Conservation (phyloP, 208 protist genomes). For the Leptomonas seymouri region DNA sequence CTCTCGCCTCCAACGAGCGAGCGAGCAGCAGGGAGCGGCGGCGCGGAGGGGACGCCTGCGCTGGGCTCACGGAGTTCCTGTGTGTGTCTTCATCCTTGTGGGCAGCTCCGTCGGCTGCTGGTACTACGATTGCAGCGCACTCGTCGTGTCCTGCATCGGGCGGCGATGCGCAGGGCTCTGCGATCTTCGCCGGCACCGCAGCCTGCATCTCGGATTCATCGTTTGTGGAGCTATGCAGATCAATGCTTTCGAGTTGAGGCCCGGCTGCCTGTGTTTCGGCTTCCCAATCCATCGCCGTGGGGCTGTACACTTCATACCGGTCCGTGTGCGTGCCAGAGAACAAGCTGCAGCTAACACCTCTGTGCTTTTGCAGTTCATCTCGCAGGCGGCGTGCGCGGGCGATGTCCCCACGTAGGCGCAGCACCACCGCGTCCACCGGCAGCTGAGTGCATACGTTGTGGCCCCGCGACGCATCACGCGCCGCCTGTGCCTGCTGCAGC, state of each 20-base stretch:
- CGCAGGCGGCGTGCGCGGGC: slow-evolving; percentile 26
- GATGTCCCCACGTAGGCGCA: slow-evolving; percentile 32
- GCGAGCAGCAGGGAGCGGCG: slow-evolving; percentile 15
- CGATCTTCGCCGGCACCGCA: neutral
- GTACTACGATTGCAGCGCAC: neutral
- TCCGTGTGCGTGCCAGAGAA: neutral
- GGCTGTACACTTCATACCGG: slow-evolving; percentile 25
- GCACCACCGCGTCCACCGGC: slow-evolving; percentile 28
- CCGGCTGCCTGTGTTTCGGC: neutral
- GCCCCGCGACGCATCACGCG: neutral
- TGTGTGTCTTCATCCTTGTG: neutral
- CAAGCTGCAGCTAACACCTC: neutral
- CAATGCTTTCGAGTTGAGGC: neutral
- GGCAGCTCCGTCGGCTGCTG: neutral
- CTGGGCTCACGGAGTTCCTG: neutral
- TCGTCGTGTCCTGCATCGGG: neutral
- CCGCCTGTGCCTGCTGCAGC: neutral
- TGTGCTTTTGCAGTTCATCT: neutral
- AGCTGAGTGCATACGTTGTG: slow-evolving; percentile 1
- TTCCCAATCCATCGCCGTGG: slow-evolving; percentile 7
- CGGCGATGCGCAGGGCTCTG: neutral
- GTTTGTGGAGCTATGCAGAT: neutral
- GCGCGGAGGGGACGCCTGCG: neutral
- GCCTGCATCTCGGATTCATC: slow-evolving; percentile 7
- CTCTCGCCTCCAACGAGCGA: slow-evolving; percentile 21